Evolutionary conservation across 164 flowering plant species (phyloP).

Genomic region (Houttuynia cordata): DNA sequence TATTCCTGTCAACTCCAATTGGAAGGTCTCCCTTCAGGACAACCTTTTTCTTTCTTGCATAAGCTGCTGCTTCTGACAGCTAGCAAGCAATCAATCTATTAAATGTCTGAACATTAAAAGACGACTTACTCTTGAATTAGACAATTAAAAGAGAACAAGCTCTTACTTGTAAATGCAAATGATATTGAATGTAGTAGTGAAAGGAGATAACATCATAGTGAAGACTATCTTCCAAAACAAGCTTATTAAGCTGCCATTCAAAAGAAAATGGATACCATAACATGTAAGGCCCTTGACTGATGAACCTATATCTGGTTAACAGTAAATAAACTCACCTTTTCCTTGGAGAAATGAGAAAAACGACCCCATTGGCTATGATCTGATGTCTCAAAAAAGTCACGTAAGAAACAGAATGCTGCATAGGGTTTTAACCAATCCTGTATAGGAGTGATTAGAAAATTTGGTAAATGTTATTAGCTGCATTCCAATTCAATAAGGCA

Average conservation of each 20-base stretch:
- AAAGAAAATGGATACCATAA: background rate
- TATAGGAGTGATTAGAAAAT: background rate
- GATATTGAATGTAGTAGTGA: conserved; percentile 83
- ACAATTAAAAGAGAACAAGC: background rate
- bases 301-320: background rate
- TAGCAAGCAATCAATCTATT: conserved; percentile 15
- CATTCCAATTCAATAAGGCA: too few relatives aligned
- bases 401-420: conserved; percentile 90
- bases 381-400: conserved; percentile 94
- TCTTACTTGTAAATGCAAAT: conserved; percentile 76
- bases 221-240: conserved; percentile 58
- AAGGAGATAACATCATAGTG: conserved; percentile 72
- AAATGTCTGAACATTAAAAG: background rate
- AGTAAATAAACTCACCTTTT: conserved; percentile 37
- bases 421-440: conserved; percentile 98
- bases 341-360: conserved; percentile 54
- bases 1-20: conserved; percentile 86
- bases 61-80: conserved; percentile 79
- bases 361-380: conserved; percentile 98
- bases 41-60: conserved; percentile 82
- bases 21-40: conserved; percentile 91
- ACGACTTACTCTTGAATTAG: background rate
- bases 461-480: too few relatives aligned
- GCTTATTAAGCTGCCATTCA: conserved; percentile 72
- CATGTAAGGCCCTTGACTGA: background rate